A percentile compares a stretch with the other conserved stretches of the same genome.
Conservation (phyloP, 805 yeast species). For the Candida maris region DNA sequence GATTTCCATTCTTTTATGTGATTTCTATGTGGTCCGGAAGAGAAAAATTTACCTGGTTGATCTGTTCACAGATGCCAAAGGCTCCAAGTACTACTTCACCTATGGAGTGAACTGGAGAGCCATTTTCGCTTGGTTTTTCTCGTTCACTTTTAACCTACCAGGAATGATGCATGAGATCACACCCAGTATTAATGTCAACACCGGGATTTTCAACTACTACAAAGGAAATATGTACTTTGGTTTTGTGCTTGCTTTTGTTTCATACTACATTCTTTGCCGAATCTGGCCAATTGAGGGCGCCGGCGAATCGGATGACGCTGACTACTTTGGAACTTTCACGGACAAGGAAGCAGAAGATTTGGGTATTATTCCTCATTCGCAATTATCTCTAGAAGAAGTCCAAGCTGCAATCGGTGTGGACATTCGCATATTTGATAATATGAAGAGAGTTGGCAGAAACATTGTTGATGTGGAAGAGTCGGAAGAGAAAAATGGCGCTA, state of each 20-base stretch:
- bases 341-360: background rate
- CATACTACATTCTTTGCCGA: slow-evolving; percentile 1
- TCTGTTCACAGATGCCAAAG: slow-evolving; percentile 42
- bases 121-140: slow-evolving; percentile 35
- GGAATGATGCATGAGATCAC: slow-evolving; percentile 37
- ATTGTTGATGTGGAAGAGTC: slow-evolving; percentile 1
- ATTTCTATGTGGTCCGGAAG: slow-evolving; percentile 62
- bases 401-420: slow-evolving; percentile 2
- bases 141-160: slow-evolving; percentile 47
- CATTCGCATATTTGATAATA: slow-evolving; percentile 2
- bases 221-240: slow-evolving; percentile 42
- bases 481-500: slow-evolving; percentile 2
- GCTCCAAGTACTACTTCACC: slow-evolving; percentile 33
- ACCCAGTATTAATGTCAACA: slow-evolving; percentile 14
- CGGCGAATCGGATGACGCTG: background rate
- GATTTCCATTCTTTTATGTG: slow-evolving; percentile 63
- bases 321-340: slow-evolving; percentile 2
- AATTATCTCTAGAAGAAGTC: slow-evolving; percentile 1
- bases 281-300: slow-evolving; percentile 1
- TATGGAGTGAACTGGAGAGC: slow-evolving; percentile 43
- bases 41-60: slow-evolving; percentile 41
- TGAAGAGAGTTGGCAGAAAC: slow-evolving; percentile 4
- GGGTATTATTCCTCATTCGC: slow-evolving; percentile 2
- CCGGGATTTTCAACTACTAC: slow-evolving; percentile 41
- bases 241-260: slow-evolving; percentile 1